Conservation (phyloP, 2,329 filamentous ascomycete genomes). For the Stromatinia cepivora region DNA sequence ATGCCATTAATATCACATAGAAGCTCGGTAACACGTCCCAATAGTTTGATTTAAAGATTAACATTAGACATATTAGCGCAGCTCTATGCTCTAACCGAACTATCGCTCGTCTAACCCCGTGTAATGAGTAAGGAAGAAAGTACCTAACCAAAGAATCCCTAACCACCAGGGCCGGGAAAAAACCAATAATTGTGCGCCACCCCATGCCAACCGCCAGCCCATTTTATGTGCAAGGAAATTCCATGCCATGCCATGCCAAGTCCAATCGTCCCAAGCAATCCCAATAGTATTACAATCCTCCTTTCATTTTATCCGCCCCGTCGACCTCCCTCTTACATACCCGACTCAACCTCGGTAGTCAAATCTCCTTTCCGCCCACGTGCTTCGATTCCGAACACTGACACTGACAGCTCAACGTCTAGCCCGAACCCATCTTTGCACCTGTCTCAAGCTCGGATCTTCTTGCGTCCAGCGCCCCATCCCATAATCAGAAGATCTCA, state of each 20-base stretch:
- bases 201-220: conserved; percentile 11
- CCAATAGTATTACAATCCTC: conserved; percentile 3
- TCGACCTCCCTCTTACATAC: not conserved
- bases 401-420: conserved; percentile 31
- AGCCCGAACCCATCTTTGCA: conserved; percentile 59
- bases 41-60: not conserved
- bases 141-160: not conserved
- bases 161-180: conserved; percentile 19
- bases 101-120: conserved; percentile 6
- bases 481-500: conserved; percentile 53
- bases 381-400: not conserved
- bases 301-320: not conserved
- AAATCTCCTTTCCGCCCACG: not conserved
- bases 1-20: not conserved
- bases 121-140: not conserved
- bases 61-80: conserved; percentile 13
- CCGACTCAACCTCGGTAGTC: conserved; percentile 1
- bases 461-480: conserved; percentile 64
- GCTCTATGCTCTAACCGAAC: conserved; percentile 16
- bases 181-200: conserved; percentile 23
- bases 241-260: not conserved
- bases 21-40: not conserved
- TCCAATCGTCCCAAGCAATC: not conserved
- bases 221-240: conserved; percentile 11
- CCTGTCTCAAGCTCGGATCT: conserved; percentile 58